Evolutionary conservation across 768 basidiomycete genomes (phyloP), one percentile per base, ranked within the genome.

Genomic region (Pilatotrama ljubarskyi): DNA sequence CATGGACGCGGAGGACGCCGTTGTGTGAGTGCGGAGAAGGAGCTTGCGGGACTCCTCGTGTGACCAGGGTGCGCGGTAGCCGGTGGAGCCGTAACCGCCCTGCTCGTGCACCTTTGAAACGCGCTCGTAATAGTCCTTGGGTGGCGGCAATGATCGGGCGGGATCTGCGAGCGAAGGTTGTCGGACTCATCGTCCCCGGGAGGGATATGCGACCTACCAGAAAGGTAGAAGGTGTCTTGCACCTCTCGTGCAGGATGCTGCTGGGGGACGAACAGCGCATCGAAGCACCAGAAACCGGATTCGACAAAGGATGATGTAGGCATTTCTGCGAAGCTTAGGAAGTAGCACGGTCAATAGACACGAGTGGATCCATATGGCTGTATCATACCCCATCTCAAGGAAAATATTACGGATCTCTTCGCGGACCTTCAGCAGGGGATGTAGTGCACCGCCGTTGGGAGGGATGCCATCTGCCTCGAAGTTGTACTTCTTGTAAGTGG

Each of bases 271-370:
- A 96, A 99, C 64, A 99, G 82, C 1, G 95, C 87, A 73, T 99
- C 97, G 75, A 99, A 98, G 73, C 95, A 97, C 97, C 97, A 99
- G 82, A 98, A 99, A 36, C 91, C 91, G 20, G 94, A 96, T 76
- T 99, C 97, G 56, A 99, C 95, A 72, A 93, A 99, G 55, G 88
- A 86, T 50, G 87, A 86, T 9, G 97, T 98, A 14, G 95, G 94
- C 97, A 99, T 99, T 76, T 99, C 97, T 48, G 94, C 88, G 76
- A 98, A 99, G 10, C 96, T 98, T 65, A n/a, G 15, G 15, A 1
- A 3, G 5, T 9, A 3, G 17, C 17, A 38, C 29, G 5, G 24
- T 55, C 25, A 51, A 55, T 43, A 5, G 52, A 6, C 25, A 36
- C 44, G 9, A 17, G 38, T n/a, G 35, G 15, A 32, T 50, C 29